Base-by-base conservation (phyloP, 139 green algal genomes). In the Chlorokybus atmophyticus region DNA sequence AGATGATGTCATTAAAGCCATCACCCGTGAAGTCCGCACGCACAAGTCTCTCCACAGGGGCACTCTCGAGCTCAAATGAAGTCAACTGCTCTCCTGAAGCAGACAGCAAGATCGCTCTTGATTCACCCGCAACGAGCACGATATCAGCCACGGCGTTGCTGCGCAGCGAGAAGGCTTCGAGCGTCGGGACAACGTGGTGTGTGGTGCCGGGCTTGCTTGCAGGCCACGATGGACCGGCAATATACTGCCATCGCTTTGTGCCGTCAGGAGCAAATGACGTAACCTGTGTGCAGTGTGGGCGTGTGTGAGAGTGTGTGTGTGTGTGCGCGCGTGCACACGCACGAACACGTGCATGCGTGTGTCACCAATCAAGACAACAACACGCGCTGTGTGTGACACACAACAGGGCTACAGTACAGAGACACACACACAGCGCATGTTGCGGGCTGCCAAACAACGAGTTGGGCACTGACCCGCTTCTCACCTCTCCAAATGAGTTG, bases 11-110 rank as follows among this genome's bases (percentile, higher is more conserved):
- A 17, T 75, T 94, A 29, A 89, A 70, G 2, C 81, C 73, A 55
- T 95, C 87, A 1, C 82, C 76, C 59, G 88, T 87, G 70, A 91
- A 97, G 53, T 97, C 89, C 23, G 66, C 64, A 19, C 87, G 53
- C 28, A 85, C 39, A 8, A 89, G 57, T 21, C 70, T 67, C 39
- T 72, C 42, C 0, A 67, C 49, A 8, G 75, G 73, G 10, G 68
- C 31, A 3, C 68, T 70, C 0, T 86, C 82, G 40, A 95, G 53
- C 24, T 75, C 70, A 19, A 93, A 60, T 4, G 44, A 58, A 8
- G 73, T 70, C 5, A 87, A 72, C 59, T 86, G 32, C 14, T 50
- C 40, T 10, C 52, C 27, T 2, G 28, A 38, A 3, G 60, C 74
- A 5, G 73, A 86, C 4, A 94, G 32, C 0, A 95, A 25, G 0